phyloP scores from a whole-genome alignment of 2,329 filamentous ascomycete species.

The Cryphonectria parasitica region DNA sequence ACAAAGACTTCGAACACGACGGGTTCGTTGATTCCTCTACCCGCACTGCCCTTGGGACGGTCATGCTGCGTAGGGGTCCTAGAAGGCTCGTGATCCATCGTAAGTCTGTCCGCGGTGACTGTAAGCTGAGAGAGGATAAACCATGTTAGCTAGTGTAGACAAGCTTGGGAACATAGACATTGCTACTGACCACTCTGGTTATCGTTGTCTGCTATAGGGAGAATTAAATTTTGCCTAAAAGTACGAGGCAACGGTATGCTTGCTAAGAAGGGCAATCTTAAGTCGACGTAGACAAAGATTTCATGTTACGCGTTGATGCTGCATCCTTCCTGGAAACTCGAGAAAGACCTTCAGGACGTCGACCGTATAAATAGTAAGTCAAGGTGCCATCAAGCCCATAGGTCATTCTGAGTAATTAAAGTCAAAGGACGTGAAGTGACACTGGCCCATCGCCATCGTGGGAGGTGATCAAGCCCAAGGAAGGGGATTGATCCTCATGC shows the following conservation, averaged over 20 bases:
- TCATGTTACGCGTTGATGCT: neutral
- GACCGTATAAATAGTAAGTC: neutral
- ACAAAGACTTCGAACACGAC: neutral
- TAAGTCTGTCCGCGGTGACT: neutral
- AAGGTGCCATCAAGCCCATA: neutral
- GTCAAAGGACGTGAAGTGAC: neutral
- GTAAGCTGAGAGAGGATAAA: neutral
- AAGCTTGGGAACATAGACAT: neutral
- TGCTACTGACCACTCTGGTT: neutral
- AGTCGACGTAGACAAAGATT: neutral
- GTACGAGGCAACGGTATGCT: neutral
- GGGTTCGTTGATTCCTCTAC: neutral
- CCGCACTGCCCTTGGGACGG: neutral
- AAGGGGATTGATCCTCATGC: neutral
- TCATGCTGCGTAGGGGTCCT: neutral
- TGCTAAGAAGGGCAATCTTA: too few species aligned
- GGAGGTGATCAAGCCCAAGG: neutral
- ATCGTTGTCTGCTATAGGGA: neutral
- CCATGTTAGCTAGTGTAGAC: neutral
- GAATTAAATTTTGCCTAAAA: neutral
- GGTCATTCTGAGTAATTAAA: neutral
- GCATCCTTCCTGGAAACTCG: neutral
- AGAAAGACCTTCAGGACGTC: neutral
- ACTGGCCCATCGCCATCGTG: neutral
- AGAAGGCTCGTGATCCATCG: neutral